Evolutionary conservation across 805 yeast species (phyloP), one percentile per base, ranked within the genome.

Genomic region (Priceomyces fermenticarens): DNA sequence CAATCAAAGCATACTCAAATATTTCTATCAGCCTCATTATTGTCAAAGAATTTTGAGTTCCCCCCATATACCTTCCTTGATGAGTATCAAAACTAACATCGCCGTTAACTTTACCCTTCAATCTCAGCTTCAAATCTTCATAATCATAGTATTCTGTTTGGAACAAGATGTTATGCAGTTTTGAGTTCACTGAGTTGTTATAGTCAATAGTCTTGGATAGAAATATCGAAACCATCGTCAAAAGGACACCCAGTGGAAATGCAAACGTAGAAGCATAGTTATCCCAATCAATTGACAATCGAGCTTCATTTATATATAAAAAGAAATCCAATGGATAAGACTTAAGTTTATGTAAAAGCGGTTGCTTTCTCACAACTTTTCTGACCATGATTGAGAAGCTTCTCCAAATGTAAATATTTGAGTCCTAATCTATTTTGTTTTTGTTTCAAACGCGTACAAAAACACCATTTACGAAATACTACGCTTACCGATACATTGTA

Each of bases 261-360:
- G 68, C 64, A 2, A 61, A 38, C 2, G 62, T 47, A 3, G 52
- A 48, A 17, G 59, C 46, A 41, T 64, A 62, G 30, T 58, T 62
- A 43, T 70, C 73, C 75, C 74, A 70, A 26, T 68, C 73, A 11
- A 70, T 65, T 3, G 72, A 63, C 13, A 62, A 45, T 15, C 61
- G 45, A n/a, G 54, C 29, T 42, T 70, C 75, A 40, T 69, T 65
- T 36, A 63, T 23, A 40, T 57, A 62, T 5, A 70, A 55, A 36
- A 59, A 57, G 25, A 62, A 41, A 38, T 70, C 75, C 30, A 66
- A 60, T 4, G 75, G 75, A 38, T 56, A 64, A 13, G 59, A 48
- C 42, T 53, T 56, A 38, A 69, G 52, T 39, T 56, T 58, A 28
- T 61, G 53, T 26, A 54, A 38, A n/a, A 65, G 43, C 38, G 63